These are phyloP conservation scores for Lichtheimia corymbifera DNA, from an alignment of 371 early-diverging fungal genomes.

Conservation along the genomic window DNA sequence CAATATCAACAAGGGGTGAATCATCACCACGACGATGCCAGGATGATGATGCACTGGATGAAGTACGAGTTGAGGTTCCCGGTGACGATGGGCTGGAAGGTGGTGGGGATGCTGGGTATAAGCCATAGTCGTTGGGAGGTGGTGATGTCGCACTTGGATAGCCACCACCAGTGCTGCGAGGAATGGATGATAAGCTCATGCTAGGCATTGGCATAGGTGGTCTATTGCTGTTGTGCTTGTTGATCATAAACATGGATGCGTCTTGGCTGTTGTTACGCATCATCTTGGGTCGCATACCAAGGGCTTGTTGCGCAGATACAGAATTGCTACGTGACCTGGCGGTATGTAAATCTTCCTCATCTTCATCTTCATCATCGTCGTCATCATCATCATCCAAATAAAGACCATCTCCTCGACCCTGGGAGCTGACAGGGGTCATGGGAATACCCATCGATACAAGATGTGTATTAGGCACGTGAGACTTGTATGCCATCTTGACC, in stretches of 20 bases:
- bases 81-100: conserved; percentile 64
- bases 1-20: conserved; percentile 38
- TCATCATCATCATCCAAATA: conserved; percentile 39
- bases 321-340: conserved; percentile 23
- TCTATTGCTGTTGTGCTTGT: conserved; percentile 22
- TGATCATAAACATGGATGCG: conserved; percentile 8
- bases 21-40: conserved; percentile 38
- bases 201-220: conserved; percentile 20
- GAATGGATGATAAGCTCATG: conserved; percentile 37
- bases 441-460: conserved; percentile 31
- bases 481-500: conserved; percentile 22
- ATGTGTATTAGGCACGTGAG: conserved; percentile 23
- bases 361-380: conserved; percentile 38
- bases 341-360: conserved; percentile 28
- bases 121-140: conserved; percentile 26
- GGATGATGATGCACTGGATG: conserved; percentile 13
- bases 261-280: conserved; percentile 26
- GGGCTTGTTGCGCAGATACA: conserved; percentile 22
- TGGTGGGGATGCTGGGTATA: conserved; percentile 61
- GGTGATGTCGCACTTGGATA: conserved; percentile 18
- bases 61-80: neutral
- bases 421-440: conserved; percentile 22
- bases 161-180: conserved; percentile 31
- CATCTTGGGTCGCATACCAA: conserved; percentile 27
- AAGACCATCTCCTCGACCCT: conserved; percentile 20